Base-by-base conservation (phyloP, 2,329 filamentous ascomycete genomes). In the Aureobasidium uvarum region DNA sequence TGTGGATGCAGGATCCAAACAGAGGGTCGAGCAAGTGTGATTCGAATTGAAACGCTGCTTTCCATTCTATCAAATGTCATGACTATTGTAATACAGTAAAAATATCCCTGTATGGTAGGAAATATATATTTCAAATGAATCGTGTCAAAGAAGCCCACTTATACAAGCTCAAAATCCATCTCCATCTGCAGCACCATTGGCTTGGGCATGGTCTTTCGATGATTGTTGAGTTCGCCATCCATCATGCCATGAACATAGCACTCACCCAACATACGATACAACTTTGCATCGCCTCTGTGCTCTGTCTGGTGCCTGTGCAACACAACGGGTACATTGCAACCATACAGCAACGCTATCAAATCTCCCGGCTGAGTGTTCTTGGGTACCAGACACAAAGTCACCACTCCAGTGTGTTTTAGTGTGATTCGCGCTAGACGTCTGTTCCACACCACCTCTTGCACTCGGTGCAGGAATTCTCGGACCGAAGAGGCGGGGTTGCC, bases 191-290 rank as follows among this genome's bases (percentile, higher is more conserved):
- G 54, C 25, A 58, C 13, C 54, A 58, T 43, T 2, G 54, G 38
- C 23, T 58, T 58, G 1, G 54, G 54, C 38, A 58, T 58, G 3
- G 54, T 58, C 38, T 58, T 58, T 5, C 54, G 36, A 58, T 58
- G 13, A 20, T 31, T 58, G 38, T 58, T 58, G 18, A 58, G 20
- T 66, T 75, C 72, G 1, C 74, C 74, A 48, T 70, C 66, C 74
- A 75, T 75, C 18, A 74, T 68, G 5, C 74, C 74, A 51, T 75
- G 72, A 13, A 75, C 70, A 64, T 74, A 75, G 1, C 71, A 73
- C 55, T 76, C 72, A 11, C 74, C 74, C 36, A 33, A 23, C 54
- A 58, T 43, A 28, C 38, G 20, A 31, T 43, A 58, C 54, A 58
- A 43, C 20, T 16, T 55, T 36, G 38, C 36, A 16, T 58, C 54